phyloP scores from a whole-genome alignment of 1,139 yeast species.

The Geotrichum klebahnii region DNA sequence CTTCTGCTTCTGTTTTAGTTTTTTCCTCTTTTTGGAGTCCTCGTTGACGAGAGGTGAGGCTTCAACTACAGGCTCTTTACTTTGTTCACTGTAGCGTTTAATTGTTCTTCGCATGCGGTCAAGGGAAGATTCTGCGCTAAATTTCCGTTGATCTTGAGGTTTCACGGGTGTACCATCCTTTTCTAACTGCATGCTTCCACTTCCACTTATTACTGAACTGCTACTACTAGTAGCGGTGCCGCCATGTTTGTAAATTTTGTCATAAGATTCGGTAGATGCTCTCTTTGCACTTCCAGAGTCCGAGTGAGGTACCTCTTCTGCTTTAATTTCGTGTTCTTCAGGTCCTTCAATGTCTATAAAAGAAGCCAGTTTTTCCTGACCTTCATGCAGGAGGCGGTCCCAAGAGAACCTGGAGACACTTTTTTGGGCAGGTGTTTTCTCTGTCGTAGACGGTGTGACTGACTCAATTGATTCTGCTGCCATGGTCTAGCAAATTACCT shows the following conservation, averaged over 20 bases:
- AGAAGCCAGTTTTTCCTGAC: constrained; percentile 16
- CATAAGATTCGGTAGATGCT: background rate
- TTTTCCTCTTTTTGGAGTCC: background rate
- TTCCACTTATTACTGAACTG: background rate
- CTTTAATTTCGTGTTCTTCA: background rate
- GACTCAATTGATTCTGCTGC: background rate
- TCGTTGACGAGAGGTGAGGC: background rate
- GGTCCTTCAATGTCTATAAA: constrained; percentile 14
- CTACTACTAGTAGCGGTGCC: background rate
- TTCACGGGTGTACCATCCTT: background rate
- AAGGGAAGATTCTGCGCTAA: background rate
- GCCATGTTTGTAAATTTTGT: no score
- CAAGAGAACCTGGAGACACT: constrained; percentile 15
- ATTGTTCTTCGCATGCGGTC: constrained; percentile 15
- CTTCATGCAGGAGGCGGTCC: constrained; percentile 18
- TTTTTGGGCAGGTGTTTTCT: background rate
- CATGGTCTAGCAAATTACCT: background rate
- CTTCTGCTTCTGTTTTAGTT: background rate
- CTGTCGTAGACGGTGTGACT: background rate
- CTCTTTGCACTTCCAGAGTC: no score
- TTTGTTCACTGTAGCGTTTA: constrained; percentile 5
- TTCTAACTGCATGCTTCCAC: background rate
- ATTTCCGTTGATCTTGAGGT: background rate
- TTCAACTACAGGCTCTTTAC: background rate
- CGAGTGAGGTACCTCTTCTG: no score